A percentile compares a stretch with the other conserved stretches of the same genome.
Conservation (phyloP, 768 basidiomycete genomes). For the Mrakia gelida region DNA sequence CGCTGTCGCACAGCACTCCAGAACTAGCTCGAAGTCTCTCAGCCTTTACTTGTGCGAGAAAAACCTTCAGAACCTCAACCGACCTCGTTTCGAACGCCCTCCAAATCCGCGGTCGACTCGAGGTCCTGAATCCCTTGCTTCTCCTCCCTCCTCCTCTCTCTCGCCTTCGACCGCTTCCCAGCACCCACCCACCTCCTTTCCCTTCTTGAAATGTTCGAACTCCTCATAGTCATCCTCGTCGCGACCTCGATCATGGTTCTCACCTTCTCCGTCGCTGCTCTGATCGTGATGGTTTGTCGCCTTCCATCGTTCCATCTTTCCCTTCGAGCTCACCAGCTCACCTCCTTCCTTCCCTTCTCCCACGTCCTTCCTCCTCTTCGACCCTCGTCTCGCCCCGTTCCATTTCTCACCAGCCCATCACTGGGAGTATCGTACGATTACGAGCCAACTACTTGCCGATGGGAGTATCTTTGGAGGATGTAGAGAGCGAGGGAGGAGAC, state of each 20-base stretch:
- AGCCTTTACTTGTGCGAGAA: too few relatives aligned
- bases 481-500: slow-evolving; percentile 25
- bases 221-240: background rate
- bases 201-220: background rate
- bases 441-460: slow-evolving; percentile 25
- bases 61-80: too few relatives aligned
- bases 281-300: background rate
- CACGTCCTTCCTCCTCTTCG: background rate
- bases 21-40: too few relatives aligned
- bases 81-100: too few relatives aligned
- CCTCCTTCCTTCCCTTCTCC: background rate
- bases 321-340: background rate
- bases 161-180: too few relatives aligned
- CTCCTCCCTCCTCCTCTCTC: too few relatives aligned
- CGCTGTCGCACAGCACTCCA: too few relatives aligned
- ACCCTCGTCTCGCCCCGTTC: background rate
- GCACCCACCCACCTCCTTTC: background rate
- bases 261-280: background rate
- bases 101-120: too few relatives aligned
- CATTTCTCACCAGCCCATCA: slow-evolving; percentile 2
- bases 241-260: slow-evolving; percentile 13
- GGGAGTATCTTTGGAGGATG: slow-evolving; percentile 15
- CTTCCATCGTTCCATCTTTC: too few relatives aligned
- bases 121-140: too few relatives aligned
- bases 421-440: slow-evolving; percentile 13